Evolutionary conservation across 1,284 basidiomycete species (phyloP).

Genomic region (Schizophyllum amplum): DNA sequence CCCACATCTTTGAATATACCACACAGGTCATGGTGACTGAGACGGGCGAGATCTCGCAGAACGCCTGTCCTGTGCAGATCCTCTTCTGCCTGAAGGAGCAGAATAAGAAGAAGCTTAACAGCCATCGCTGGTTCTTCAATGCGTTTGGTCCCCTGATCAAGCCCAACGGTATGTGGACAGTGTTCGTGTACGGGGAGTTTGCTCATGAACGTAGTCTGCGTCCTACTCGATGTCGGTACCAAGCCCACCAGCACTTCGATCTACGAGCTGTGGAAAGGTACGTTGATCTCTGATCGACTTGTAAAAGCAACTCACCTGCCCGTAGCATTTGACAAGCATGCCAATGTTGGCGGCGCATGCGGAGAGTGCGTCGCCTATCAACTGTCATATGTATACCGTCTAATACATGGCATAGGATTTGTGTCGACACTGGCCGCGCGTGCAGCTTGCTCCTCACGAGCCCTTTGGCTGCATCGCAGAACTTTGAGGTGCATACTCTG

Average conservation of each 20-base stretch:
- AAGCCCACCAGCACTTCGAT: conserved; percentile 91
- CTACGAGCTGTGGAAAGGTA: conserved; percentile 92
- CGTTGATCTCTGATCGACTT: conserved; percentile 13
- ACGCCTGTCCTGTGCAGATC: conserved; percentile 84
- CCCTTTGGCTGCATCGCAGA: conserved; percentile 86
- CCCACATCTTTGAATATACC: conserved; percentile 91
- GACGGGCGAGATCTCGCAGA: conserved; percentile 78
- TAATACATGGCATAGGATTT: conserved; percentile 52
- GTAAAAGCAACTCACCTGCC: not conserved
- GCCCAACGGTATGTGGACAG: conserved; percentile 54
- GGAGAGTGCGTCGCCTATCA: conserved; percentile 60
- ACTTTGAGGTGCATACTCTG: conserved; percentile 61
- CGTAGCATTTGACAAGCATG: conserved; percentile 81
- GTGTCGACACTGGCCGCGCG: conserved; percentile 73
- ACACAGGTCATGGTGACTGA: conserved; percentile 74
- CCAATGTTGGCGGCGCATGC: conserved; percentile 90
- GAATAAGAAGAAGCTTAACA: conserved; percentile 94
- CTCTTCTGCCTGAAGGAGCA: conserved; percentile 93
- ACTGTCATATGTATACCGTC: conserved; percentile 1
- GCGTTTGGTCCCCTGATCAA: conserved; percentile 85
- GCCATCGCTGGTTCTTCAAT: conserved; percentile 97
- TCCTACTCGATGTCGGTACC: conserved; percentile 88
- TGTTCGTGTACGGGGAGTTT: conserved; percentile 1
- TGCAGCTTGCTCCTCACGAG: conserved; percentile 78
- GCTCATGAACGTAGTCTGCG: conserved; percentile 46